Base-by-base conservation (phyloP, 2,329 filamentous ascomycete species). In the Fusarium sp. region DNA sequence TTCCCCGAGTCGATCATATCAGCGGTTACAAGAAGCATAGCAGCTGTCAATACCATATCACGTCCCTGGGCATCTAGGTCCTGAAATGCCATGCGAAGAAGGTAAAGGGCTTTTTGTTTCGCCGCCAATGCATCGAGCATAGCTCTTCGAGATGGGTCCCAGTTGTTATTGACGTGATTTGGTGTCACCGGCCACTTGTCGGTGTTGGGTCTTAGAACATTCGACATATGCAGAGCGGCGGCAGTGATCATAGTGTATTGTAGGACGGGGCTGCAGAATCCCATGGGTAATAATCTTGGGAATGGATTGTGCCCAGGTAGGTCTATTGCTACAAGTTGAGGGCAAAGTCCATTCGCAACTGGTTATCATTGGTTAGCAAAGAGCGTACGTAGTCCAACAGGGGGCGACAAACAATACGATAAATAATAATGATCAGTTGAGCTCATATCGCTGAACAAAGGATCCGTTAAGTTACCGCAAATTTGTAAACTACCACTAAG, bases 1-100 rank as follows among this genome's bases (percentile, higher is more conserved):
- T 66, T 66, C 2, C 50, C 63, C 6, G 63, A 46, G 13, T 66
- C 63, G 3, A 66, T 65, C 60, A 66, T 62, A 14, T 65, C 63
- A 0, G 62, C 38, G 4, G 60, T 54, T 0, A 66, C 46, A 17
- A 66, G 52, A 33, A 66, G 36, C 45, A 64, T 55, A 0, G 33
- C 63, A 4, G 63, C 63, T n/a, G 60, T 50, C 4, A 66, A 13
- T 1, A 66, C 18, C 35, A 63, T 57, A 7, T 52, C 60, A 2
- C 38, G 62, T 4, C 42, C 52, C 13, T 50, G 20, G 4, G 27
- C 14, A 0, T 55, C 38, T 3, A 46, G 15, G 3, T 65, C 38
- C 5, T 65, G 33, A 5, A 65, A 35, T 1, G 60, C 63, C 20
- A 58, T 55, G 7, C 63, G 63, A 0, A 66, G n/a, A 18, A 63